Evolutionary conservation across 1,139 yeast genomes (phyloP).

Genomic region (Yamadazyma conglobata): DNA sequence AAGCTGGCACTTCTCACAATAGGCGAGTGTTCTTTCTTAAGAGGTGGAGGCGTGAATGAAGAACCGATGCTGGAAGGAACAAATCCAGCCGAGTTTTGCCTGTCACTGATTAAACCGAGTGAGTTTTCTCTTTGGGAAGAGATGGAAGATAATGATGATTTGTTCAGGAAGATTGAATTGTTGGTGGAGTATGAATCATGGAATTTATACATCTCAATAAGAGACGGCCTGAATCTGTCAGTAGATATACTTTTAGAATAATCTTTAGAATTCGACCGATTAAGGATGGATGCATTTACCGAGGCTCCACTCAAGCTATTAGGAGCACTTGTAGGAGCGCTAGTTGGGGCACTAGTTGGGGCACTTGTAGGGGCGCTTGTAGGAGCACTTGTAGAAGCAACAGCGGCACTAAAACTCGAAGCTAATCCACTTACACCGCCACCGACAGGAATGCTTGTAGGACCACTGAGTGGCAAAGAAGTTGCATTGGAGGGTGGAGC

Average conservation of each 20-base stretch:
- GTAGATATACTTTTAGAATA: constrained; percentile 11
- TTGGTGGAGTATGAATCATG: constrained; percentile 23
- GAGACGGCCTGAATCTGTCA: constrained; percentile 41
- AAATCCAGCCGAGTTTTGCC: constrained; percentile 3
- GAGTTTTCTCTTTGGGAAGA: constrained; percentile 28
- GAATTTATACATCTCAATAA: constrained; percentile 34
- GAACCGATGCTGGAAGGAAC: constrained; percentile 10
- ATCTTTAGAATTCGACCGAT: constrained; percentile 8
- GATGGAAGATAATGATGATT: constrained; percentile 30
- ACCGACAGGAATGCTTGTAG: no score
- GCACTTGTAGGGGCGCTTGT: no score
- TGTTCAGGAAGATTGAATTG: constrained; percentile 34
- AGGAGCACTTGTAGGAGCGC: constrained; percentile 6
- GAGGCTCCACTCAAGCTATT: constrained; percentile 3
- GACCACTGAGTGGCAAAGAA: no score
- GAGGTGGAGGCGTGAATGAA: constrained; percentile 6
- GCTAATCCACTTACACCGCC: no score
- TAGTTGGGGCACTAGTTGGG: no score
- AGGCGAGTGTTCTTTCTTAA: constrained; percentile 13
- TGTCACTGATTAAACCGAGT: constrained; percentile 9
- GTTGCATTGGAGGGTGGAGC: constrained; percentile 11
- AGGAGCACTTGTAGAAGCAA: no score
- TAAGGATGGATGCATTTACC: constrained; percentile 1
- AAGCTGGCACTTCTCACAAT: constrained; percentile 16
- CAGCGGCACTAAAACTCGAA: no score